Base-by-base conservation (phyloP, 2,329 filamentous ascomycete genomes). In the Colletotrichum tanaceti region DNA sequence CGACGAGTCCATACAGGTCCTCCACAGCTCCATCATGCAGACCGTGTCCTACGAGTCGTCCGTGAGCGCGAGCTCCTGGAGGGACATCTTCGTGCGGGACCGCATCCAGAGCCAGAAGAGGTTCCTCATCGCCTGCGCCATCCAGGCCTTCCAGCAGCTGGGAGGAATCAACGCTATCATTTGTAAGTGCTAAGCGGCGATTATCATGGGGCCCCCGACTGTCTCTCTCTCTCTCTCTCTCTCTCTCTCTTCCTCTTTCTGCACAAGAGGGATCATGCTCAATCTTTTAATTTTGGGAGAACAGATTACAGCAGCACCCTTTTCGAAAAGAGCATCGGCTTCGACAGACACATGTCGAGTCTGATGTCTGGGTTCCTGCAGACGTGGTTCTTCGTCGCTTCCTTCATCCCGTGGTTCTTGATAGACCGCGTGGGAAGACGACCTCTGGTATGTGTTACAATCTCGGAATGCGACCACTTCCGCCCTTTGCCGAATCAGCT, bases 301-400 rank as follows among this genome's bases (percentile, higher is more conserved):
- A 5, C 16, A 77, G 76, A 85, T 73, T 85, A 85, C 63, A 78
- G 82, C 3, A 79, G 78, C 16, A 82, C 84, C 0, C 73, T 86
- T 0, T 83, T 86, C 61, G 77, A 84, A 60, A 73, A 80, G 20
- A 83, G 80, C 20, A 77, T 87, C 3, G 77, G 79, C 0, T 80
- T 83, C 58, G 73, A 73, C 20, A 72, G 78, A 1, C 78, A 81
- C 50, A 80, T 85, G 73, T 81, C 85, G 4, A 76, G 83, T 4
- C 77, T 87, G 41, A 83, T 87, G 74, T 83, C 83, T n/a, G 84
- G 85, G 41, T 82, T 85, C 70, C 76, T 86, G 14, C 82, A 85
- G 73, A 85, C 84, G 0, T 83, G 79, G 78, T 80, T 79, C 64
- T 81, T 81, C 63, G 35, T 78, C 13, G 78, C 78, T 1, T 80